Evolutionary conservation across 2,329 filamentous ascomycete genomes (phyloP), one percentile per base, ranked within the genome.

Genomic region (Xylariaceae sp.): DNA sequence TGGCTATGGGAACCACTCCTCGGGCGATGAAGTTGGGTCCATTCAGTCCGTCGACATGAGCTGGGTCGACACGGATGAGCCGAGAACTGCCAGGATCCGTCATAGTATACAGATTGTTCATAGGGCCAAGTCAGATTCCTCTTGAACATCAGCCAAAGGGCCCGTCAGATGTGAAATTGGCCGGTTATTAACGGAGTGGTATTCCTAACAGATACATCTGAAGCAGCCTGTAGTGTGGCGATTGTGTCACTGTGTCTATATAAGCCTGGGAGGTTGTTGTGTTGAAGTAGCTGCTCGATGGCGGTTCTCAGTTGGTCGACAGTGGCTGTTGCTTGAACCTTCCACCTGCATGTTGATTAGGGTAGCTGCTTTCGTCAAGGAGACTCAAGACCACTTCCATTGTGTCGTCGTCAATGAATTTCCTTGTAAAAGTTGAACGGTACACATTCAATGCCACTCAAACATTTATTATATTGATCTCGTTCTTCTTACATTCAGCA

Each of bases 11-110:
- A 2, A 63, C 20, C 10, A 60, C 50, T 0, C 59, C 62, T 26
- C 58, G 62, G 33, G 45, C 54, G 20, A 64, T 62, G 16, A 65
- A 51, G 33, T 65, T 60, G 1, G 58, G 60, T 3, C 53, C 43
- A 21, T 52, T 52, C 6, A 43, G 30, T 33, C 30, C 58, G 13
- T 50, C 37, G n/a, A n/a, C n/a, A n/a, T n/a, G n/a, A 13, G 55
- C 50, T n/a, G 58, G 55, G 41, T 61, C 55, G n/a, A 61, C 52
- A 10, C 55, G 55, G 13, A 61, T 58, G 15, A 61, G 58, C 7
- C 49, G 49, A 0, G 58, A 61, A 27, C 39, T 58, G 26, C 51
- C 52, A 2, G 58, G 56, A 18, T 60, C 57, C 10, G 57, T 58
- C 8, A 60, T 46, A 20, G 47, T 60, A 35, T 60, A 60, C 6